Conservation (phyloP, 1,284 basidiomycete genomes). For the Rhizopogon hawkerae region DNA sequence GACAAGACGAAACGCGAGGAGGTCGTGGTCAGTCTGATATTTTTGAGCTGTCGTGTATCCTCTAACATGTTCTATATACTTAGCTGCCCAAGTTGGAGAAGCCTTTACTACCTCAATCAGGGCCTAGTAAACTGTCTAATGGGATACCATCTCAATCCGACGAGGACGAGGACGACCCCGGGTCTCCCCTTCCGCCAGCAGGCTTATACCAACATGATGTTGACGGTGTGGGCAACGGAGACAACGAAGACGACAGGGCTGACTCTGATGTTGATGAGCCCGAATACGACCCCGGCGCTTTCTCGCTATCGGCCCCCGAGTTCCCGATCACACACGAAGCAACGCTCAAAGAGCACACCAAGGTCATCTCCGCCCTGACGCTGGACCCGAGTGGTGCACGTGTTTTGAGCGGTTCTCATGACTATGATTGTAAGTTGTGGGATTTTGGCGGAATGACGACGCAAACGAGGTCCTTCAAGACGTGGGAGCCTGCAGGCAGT, state of each 20-base stretch:
- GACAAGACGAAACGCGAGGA: conserved; percentile 64
- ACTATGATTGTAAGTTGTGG: conserved; percentile 97
- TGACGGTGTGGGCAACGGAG: conserved; percentile 25
- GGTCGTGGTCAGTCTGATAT: conserved; percentile 23
- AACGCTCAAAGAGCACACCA: conserved; percentile 85
- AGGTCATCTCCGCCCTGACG: conserved; percentile 87
- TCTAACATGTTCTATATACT: conserved; percentile 9
- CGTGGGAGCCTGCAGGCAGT: conserved; percentile 87
- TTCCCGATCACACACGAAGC: conserved; percentile 88
- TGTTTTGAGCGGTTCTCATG: conserved; percentile 85
- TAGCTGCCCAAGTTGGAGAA: conserved; percentile 7
- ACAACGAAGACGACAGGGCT: conserved; percentile 31
- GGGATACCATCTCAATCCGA: conserved; percentile 5
- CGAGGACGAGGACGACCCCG: conserved; percentile 6
- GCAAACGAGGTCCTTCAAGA: conserved; percentile 87
- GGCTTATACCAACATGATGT: conserved; percentile 8
- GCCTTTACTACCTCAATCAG: conserved; percentile 10
- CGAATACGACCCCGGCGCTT: conserved; percentile 48
- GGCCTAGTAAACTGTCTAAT: conserved; percentile 10
- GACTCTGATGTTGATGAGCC: conserved; percentile 39
- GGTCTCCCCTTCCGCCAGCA: conserved; percentile 3
- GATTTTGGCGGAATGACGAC: conserved; percentile 98
- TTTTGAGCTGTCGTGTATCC: conserved; percentile 10
- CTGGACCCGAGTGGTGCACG: conserved; percentile 92
- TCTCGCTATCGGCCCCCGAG: conserved; percentile 32